These are phyloP conservation scores for Acacia melanoxylon DNA, from an alignment of 306 rosid species.

Conservation along the genomic window DNA sequence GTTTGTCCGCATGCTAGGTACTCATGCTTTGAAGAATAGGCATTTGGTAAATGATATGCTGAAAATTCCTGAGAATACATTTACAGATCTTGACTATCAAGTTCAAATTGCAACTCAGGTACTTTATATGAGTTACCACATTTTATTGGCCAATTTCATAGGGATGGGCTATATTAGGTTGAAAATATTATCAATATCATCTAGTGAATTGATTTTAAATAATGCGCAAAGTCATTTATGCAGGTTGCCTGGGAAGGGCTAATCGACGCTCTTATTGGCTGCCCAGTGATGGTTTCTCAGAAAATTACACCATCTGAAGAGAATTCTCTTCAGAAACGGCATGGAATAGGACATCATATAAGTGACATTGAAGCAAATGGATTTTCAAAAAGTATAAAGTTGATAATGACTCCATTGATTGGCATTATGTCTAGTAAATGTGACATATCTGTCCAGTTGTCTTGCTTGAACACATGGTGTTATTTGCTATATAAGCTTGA, in stretches of 20 bases:
- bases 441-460: slow-evolving; percentile 60
- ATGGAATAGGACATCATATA: slow-evolving; percentile 25
- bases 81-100: slow-evolving; percentile 75
- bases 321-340: slow-evolving; percentile 25
- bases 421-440: slow-evolving; percentile 69
- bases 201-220: slow-evolving; percentile 4
- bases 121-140: slow-evolving; percentile 25
- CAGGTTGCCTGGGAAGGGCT: slow-evolving; percentile 96
- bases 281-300: slow-evolving; percentile 34
- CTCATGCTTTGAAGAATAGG: slow-evolving; percentile 65
- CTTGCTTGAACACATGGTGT: slow-evolving; percentile 86
- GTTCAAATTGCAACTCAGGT: slow-evolving; percentile 90
- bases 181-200: slow-evolving; percentile 18
- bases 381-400: slow-evolving; percentile 65
- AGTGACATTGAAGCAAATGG: slow-evolving; percentile 46
- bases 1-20: slow-evolving; percentile 75
- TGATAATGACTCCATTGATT: slow-evolving; percentile 80
- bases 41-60: slow-evolving; percentile 73
- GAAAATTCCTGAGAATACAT: slow-evolving; percentile 79
- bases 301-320: slow-evolving; percentile 38
- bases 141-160: slow-evolving; percentile 32
- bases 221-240: background rate
- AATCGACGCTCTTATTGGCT: slow-evolving; percentile 71
- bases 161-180: slow-evolving; percentile 26
- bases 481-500: slow-evolving; percentile 76